These are phyloP conservation scores for Lactifluus hygrophoroides DNA, from an alignment of 768 basidiomycete genomes.

Conservation along the genomic window DNA sequence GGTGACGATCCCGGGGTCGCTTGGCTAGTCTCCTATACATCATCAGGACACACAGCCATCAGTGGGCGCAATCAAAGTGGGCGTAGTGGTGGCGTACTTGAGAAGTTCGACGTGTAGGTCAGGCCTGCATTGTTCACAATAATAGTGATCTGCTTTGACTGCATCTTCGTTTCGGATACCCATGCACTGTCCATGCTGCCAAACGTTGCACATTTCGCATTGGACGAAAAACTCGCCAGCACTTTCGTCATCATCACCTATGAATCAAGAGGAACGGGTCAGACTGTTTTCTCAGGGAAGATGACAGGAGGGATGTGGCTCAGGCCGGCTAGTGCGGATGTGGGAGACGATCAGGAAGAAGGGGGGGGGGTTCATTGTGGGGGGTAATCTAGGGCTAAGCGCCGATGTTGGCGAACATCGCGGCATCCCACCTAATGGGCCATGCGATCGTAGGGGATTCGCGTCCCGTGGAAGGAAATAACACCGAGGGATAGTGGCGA, in stretches of 20 bases:
- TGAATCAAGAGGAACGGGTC: slow-evolving; percentile 19
- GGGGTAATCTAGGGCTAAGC: slow-evolving; percentile 8
- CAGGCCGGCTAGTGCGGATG: neutral
- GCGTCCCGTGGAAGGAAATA: slow-evolving; percentile 3
- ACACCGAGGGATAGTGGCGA: neutral
- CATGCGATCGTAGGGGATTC: neutral
- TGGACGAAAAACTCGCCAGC: slow-evolving; percentile 96
- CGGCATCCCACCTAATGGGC: neutral
- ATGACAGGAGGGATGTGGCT: slow-evolving; percentile 1
- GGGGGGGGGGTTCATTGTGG: neutral
- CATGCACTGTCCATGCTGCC: slow-evolving; percentile 98
- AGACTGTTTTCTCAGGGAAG: slow-evolving; percentile 21
- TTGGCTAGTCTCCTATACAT: slow-evolving; percentile 56
- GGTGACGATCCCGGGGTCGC: slow-evolving; percentile 54
- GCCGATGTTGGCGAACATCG: slow-evolving; percentile 4
- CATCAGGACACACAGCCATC: slow-evolving; percentile 10
- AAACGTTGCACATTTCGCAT: slow-evolving; percentile 94
- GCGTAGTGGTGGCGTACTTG: slow-evolving; percentile 43
- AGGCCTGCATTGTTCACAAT: slow-evolving; percentile 89
- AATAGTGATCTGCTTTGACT: slow-evolving; percentile 74
- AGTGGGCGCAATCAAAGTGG: slow-evolving; percentile 18
- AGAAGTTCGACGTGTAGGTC: slow-evolving; percentile 76
- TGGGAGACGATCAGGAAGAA: slow-evolving; percentile 3
- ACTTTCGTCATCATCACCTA: slow-evolving; percentile 63
- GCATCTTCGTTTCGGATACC: slow-evolving; percentile 75